phyloP scores from a whole-genome alignment of 139 green algal genomes.

The Dunaliella primolecta region DNA sequence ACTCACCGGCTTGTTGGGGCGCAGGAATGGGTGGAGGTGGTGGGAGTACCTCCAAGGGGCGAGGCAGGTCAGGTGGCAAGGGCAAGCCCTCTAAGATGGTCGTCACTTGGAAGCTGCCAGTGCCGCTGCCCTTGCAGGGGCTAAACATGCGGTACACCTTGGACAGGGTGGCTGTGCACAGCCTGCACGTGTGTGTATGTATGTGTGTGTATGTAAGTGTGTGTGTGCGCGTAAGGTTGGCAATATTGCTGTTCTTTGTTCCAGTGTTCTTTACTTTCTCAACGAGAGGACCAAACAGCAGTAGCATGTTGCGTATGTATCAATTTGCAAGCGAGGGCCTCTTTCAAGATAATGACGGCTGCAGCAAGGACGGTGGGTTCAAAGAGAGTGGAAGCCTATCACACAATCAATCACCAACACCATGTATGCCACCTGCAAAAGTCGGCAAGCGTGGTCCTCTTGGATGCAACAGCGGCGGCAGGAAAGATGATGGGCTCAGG shows the following conservation, averaged over 20 bases:
- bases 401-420: neutral
- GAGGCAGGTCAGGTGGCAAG: neutral
- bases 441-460: neutral
- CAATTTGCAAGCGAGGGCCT: no score
- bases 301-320: no score
- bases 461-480: neutral
- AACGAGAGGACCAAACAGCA: no score
- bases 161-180: constrained; percentile 44
- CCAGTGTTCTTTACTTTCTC: no score
- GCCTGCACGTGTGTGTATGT: constrained; percentile 13
- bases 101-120: constrained; percentile 26
- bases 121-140: neutral
- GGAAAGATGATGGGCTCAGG: constrained; percentile 1
- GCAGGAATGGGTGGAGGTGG: no score
- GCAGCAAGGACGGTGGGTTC: no score
- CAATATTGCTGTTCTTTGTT: no score
- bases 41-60: neutral
- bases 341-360: no score
- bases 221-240: no score
- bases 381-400: no score
- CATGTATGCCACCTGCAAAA: neutral
- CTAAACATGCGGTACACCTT: constrained; percentile 74
- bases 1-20: no score
- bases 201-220: neutral
- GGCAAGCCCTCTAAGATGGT: constrained; percentile 24